Base-by-base conservation (phyloP, 345 rosid species). In the Eucalyptus curtisii region DNA sequence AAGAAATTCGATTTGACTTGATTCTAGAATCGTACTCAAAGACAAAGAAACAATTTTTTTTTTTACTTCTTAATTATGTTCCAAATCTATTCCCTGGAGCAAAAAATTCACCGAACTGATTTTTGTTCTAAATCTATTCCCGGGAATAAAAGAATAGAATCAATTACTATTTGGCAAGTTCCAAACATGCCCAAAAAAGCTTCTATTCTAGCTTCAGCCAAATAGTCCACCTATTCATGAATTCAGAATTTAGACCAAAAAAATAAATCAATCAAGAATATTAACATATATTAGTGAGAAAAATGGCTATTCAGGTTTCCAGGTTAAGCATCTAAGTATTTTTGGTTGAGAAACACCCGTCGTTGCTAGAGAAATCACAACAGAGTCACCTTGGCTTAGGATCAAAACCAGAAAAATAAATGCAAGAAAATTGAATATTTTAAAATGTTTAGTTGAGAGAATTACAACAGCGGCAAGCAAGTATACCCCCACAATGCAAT, bases 131-230 rank as follows among this genome's bases (percentile, higher is more conserved):
- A 52, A 52, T 55, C 13, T 55, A 55, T 55, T 55, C 0, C 1
- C 4, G 0, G 0, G 0, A 55, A 55, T 55, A 55, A 22, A 55
- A 55, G 0, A 55, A 24, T 24, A 55, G 0, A 10, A 55, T 9
- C 0, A 4, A 1, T 55, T 55, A 24, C 0, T 55, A 55, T 55
- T 24, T 55, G 12, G 13, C 1, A 22, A 24, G 0, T 55, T 55
- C 5, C 1, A 55, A 52, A 52, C 57, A 7, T 3, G 0, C 55
- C 55, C 61, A 10, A 55, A 9, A 25, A 55, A 55, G 30, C 61
- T 57, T 25, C 13, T 24, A 9, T 24, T 57, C 64, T 10, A 22
- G 24, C 64, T 57, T 57, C 3, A 57, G 13, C 64, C 30, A 57
- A 24, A 57, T 24, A 10, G 30, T 57, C 30, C 2, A 25, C 64